Conservation (phyloP, 2,329 filamentous ascomycete species). For the Nigrospora oryzae region DNA sequence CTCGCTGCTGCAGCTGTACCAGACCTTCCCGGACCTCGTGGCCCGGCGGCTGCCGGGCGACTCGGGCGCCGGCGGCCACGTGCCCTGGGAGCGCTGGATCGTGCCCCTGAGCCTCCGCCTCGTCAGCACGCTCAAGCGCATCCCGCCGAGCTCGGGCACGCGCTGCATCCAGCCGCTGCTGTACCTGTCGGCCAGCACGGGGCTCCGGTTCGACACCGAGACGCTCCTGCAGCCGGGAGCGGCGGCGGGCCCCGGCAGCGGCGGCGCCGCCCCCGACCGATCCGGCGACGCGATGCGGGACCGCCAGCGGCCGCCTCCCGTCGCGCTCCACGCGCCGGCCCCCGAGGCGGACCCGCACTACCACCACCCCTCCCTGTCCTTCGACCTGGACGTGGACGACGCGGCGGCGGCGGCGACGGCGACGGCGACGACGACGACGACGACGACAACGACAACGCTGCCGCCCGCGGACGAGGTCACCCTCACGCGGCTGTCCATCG, state of each 20-base stretch:
- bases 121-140: slow-evolving; percentile 22
- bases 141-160: slow-evolving; percentile 24
- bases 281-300: not conserved
- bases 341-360: not conserved
- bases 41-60: slow-evolving; percentile 17
- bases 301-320: not conserved
- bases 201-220: slow-evolving; percentile 14
- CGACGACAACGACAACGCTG: too few relatives aligned
- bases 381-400: not conserved
- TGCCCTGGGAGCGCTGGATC: slow-evolving; percentile 27
- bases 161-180: slow-evolving; percentile 27
- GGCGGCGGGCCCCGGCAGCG: not conserved
- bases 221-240: slow-evolving; percentile 6
- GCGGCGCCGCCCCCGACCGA: not conserved
- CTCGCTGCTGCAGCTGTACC: slow-evolving; percentile 28
- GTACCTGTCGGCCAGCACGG: slow-evolving; percentile 27
- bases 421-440: too few relatives aligned
- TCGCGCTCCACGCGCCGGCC: slow-evolving; percentile 1
- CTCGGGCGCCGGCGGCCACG: slow-evolving; percentile 3
- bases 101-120: slow-evolving; percentile 23
- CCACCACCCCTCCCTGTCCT: not conserved
- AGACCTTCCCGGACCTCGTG: slow-evolving; percentile 26
- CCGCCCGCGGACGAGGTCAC: slow-evolving; percentile 6
- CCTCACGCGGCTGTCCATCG: slow-evolving; percentile 18
- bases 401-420: not conserved